Conservation (phyloP, 208 protist genomes). For the Herpetomonas muscarum region DNA sequence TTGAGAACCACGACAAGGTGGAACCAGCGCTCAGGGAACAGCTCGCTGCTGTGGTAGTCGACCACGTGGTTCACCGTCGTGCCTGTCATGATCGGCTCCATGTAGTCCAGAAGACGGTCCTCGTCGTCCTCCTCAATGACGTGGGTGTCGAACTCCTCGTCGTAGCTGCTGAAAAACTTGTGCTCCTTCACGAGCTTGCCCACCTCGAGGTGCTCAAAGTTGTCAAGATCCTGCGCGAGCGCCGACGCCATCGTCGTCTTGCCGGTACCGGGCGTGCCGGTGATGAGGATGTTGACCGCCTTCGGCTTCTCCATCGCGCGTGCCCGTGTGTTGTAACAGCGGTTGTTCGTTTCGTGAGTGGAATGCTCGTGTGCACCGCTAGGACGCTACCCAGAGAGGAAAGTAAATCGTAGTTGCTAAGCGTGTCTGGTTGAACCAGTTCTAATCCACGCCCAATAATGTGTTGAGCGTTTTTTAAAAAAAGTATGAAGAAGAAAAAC, state of each 20-base stretch:
- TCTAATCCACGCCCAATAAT: not conserved
- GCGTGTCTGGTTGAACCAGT: too few species aligned
- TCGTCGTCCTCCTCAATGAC: slow-evolving; percentile 95
- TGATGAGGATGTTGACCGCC: slow-evolving; percentile 90
- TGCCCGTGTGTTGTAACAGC: not conserved
- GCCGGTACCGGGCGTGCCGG: slow-evolving; percentile 96
- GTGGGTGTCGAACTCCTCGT: slow-evolving; percentile 91
- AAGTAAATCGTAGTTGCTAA: too few species aligned
- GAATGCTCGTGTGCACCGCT: not conserved
- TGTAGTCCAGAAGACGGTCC: slow-evolving; percentile 89
- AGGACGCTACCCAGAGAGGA: too few species aligned
- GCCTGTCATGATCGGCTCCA: slow-evolving; percentile 90
- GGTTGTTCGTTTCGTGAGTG: too few species aligned
- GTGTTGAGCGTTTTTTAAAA: slow-evolving; percentile 1
- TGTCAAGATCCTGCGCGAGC: slow-evolving; percentile 61
- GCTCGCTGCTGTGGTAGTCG: slow-evolving; percentile 96
- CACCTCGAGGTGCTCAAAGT: slow-evolving; percentile 86
- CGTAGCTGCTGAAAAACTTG: slow-evolving; percentile 88
- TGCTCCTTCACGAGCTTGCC: slow-evolving; percentile 91
- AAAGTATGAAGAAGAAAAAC: slow-evolving; percentile 5
- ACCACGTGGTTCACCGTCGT: slow-evolving; percentile 89
- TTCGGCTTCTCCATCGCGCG: slow-evolving; percentile 54
- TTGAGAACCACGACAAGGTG: slow-evolving; percentile 96
- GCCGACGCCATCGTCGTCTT: slow-evolving; percentile 92
- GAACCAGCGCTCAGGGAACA: slow-evolving; percentile 98